Conservation (phyloP, 139 green algal species). For the Deuterostichococcus epilithicus region DNA sequence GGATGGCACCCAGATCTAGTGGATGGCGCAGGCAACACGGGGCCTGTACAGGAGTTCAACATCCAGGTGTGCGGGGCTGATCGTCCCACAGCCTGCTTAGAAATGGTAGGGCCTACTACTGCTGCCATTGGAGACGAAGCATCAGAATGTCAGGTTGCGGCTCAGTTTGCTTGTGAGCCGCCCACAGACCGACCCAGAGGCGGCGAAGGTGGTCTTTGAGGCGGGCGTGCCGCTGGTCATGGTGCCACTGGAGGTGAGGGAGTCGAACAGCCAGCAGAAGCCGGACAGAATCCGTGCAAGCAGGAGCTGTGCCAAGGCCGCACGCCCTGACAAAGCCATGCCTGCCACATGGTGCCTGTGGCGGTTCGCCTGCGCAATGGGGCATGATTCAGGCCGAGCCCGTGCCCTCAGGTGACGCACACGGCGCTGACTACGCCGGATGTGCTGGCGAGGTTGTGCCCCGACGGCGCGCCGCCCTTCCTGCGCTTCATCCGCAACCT, state of each 20-base stretch:
- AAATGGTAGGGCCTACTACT: neutral
- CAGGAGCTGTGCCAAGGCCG: no score
- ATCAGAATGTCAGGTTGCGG: neutral
- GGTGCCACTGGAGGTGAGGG: conserved; percentile 84
- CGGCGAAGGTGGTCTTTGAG: conserved; percentile 83
- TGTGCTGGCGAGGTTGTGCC: conserved; percentile 54
- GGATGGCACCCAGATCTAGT: conserved; percentile 26
- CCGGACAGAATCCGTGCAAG: no score
- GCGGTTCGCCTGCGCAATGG: no score
- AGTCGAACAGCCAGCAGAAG: neutral
- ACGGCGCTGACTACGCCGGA: conserved; percentile 76
- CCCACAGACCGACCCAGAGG: conserved; percentile 77
- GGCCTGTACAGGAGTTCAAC: conserved; percentile 80
- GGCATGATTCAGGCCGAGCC: neutral
- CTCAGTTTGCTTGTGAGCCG: neutral
- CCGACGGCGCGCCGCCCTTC: conserved; percentile 34
- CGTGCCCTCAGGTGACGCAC: conserved; percentile 67
- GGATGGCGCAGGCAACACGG: conserved; percentile 19
- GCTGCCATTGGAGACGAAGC: no score
- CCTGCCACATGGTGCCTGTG: no score
- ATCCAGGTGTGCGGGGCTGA: conserved; percentile 38
- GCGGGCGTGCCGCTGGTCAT: conserved; percentile 68
- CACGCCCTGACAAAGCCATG: no score
- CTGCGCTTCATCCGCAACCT: conserved; percentile 50
- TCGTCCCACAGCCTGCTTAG: conserved; percentile 1